Evolutionary conservation across 352 stramenopile genomes (phyloP).

Genomic region (Pythium brassicae): DNA sequence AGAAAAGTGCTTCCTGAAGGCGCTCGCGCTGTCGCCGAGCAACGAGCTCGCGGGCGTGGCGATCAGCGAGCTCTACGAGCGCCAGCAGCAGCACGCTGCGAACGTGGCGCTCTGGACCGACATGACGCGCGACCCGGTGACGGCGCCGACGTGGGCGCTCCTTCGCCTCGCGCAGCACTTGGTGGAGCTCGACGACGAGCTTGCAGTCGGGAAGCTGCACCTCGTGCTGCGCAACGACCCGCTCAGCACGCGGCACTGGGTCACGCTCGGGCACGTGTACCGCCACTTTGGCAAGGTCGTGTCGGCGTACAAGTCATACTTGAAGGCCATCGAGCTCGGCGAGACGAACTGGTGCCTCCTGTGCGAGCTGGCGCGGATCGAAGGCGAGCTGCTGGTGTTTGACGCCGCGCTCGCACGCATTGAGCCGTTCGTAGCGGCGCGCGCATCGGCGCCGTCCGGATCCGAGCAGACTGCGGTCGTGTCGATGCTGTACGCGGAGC

Average conservation of each 20-base stretch:
- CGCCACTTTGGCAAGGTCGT: slow-evolving; percentile 75
- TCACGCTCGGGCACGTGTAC: slow-evolving; percentile 76
- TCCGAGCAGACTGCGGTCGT: slow-evolving; percentile 29
- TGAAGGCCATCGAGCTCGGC: slow-evolving; percentile 69
- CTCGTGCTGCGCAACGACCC: slow-evolving; percentile 71
- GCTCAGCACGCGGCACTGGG: slow-evolving; percentile 59
- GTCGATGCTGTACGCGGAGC: slow-evolving; percentile 53
- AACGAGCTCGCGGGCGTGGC: slow-evolving; percentile 55
- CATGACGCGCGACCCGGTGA: slow-evolving; percentile 48
- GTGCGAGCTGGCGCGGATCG: slow-evolving; percentile 76
- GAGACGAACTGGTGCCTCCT: slow-evolving; percentile 63
- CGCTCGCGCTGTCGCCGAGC: slow-evolving; percentile 47
- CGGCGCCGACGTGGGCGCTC: slow-evolving; percentile 69
- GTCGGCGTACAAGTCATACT: slow-evolving; percentile 75
- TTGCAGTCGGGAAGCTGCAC: slow-evolving; percentile 64
- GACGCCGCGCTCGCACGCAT: slow-evolving; percentile 69
- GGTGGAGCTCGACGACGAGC: slow-evolving; percentile 61
- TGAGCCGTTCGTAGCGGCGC: slow-evolving; percentile 26
- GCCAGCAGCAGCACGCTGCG: slow-evolving; percentile 54
- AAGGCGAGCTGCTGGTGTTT: slow-evolving; percentile 64
- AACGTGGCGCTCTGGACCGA: slow-evolving; percentile 71
- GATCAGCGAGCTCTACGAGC: slow-evolving; percentile 67
- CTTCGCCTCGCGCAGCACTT: slow-evolving; percentile 67
- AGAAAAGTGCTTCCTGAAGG: slow-evolving; percentile 85
- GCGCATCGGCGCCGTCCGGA: neutral